Conservation (phyloP, 2,329 filamentous ascomycete genomes). For the Lasiodiplodia gonubiensis region DNA sequence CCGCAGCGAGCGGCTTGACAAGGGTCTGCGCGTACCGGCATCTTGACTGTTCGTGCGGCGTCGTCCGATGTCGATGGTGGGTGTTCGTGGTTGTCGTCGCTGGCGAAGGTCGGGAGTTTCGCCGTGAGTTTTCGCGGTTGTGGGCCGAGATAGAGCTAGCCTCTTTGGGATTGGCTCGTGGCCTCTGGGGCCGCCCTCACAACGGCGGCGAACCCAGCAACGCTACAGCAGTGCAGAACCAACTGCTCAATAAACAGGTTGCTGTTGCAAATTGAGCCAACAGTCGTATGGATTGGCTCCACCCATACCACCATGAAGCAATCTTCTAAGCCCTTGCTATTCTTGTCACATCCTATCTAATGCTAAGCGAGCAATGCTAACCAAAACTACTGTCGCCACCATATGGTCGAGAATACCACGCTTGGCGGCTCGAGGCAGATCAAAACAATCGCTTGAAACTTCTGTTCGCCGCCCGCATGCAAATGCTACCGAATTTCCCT, state of each 20-base stretch:
- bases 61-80: constrained; percentile 29
- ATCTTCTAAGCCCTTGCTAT: background rate
- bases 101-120: constrained; percentile 25
- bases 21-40: constrained; percentile 26
- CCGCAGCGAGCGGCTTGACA: background rate
- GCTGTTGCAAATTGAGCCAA: background rate
- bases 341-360: background rate
- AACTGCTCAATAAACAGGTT: background rate
- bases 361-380: constrained; percentile 13
- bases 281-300: background rate
- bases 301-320: background rate
- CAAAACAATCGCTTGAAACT: background rate
- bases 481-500: constrained; percentile 15
- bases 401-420: background rate
- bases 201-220: background rate
- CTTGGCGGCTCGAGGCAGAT: background rate
- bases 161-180: background rate
- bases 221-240: background rate
- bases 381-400: background rate
- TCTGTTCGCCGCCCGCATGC: constrained; percentile 20
- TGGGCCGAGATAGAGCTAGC: constrained; percentile 25
- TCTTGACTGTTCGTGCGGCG: constrained; percentile 30
- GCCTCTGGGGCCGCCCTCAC: background rate
- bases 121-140: constrained; percentile 24
- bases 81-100: constrained; percentile 28